A percentile compares a stretch with the other conserved stretches of the same genome.
phyloP scores from a whole-genome alignment of 805 yeast genomes.

The Suhomyces xylopsoci region DNA sequence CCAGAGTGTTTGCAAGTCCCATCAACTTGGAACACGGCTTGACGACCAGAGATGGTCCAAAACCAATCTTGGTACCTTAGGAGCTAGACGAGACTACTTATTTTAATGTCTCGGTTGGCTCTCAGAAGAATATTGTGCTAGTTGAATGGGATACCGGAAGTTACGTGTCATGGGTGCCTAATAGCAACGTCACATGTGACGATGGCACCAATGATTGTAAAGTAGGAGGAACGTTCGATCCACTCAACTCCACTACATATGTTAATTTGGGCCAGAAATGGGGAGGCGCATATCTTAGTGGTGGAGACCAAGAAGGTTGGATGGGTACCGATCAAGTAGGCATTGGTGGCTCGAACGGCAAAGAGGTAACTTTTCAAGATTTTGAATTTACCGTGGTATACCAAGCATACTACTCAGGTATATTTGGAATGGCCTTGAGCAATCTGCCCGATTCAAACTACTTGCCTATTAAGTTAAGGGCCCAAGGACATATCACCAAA shows the following conservation, averaged over 20 bases:
- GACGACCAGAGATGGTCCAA: not conserved
- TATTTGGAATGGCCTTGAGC: not conserved
- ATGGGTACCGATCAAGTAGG: not conserved
- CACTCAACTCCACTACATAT: not conserved
- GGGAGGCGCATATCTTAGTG: too few species aligned
- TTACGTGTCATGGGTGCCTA: not conserved
- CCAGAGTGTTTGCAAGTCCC: not conserved
- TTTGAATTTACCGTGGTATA: not conserved
- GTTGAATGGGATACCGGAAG: not conserved
- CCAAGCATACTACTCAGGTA: not conserved
- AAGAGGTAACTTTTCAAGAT: not conserved
- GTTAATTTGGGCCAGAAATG: too few species aligned
- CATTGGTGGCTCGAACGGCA: not conserved
- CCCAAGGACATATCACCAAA: not conserved
- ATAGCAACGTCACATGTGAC: not conserved
- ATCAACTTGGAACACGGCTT: not conserved
- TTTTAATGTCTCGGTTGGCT: not conserved
- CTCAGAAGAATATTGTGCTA: not conserved
- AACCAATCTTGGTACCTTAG: not conserved
- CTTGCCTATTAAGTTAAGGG: not conserved
- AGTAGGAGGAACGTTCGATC: too few species aligned
- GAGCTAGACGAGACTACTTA: not conserved
- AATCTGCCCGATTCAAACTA: not conserved
- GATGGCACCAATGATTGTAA: too few species aligned
- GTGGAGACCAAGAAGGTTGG: not conserved